These are phyloP conservation scores for Hymenoscyphus fraxineus DNA, from an alignment of 2,329 filamentous ascomycete species.

Conservation along the genomic window DNA sequence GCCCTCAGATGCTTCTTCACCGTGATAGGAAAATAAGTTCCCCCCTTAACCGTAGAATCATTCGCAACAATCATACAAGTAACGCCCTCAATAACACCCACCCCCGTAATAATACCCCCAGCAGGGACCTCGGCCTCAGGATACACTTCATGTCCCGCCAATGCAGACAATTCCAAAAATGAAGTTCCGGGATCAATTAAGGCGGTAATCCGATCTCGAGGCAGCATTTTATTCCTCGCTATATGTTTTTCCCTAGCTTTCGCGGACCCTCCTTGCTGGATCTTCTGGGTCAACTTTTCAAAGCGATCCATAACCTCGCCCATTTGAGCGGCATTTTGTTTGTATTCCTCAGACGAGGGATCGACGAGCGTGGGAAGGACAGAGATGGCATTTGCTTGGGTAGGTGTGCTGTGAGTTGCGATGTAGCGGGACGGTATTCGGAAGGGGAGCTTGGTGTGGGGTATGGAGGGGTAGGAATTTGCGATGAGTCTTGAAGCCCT, in stretches of 20 bases:
- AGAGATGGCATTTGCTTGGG: conserved; percentile 81
- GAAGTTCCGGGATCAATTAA: conserved; percentile 85
- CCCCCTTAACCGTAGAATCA: conserved; percentile 95
- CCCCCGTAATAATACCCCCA: conserved; percentile 87
- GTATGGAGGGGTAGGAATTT: conserved; percentile 32
- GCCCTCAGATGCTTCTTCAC: conserved; percentile 96
- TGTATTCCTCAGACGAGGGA: conserved; percentile 70
- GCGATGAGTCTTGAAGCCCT: conserved; percentile 43
- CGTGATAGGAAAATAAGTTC: conserved; percentile 94
- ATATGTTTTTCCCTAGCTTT: conserved; percentile 87
- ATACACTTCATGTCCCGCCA: conserved; percentile 85
- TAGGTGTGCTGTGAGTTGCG: conserved; percentile 74
- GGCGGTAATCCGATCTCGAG: conserved; percentile 80
- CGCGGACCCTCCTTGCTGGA: conserved; percentile 71
- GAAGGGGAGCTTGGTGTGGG: conserved; percentile 23
- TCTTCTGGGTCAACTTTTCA: conserved; percentile 64
- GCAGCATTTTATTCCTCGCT: conserved; percentile 87
- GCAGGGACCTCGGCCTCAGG: conserved; percentile 82
- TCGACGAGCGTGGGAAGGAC: conserved; percentile 74
- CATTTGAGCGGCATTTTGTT: conserved; percentile 78
- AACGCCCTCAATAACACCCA: conserved; percentile 86
- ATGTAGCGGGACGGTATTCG: conserved; percentile 36
- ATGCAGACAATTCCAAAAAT: conserved; percentile 89
- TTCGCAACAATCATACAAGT: conserved; percentile 92
- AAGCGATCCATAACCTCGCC: conserved; percentile 65